Conservation (phyloP, 2,329 filamentous ascomycete genomes). For the Neofusicoccum sp. region DNA sequence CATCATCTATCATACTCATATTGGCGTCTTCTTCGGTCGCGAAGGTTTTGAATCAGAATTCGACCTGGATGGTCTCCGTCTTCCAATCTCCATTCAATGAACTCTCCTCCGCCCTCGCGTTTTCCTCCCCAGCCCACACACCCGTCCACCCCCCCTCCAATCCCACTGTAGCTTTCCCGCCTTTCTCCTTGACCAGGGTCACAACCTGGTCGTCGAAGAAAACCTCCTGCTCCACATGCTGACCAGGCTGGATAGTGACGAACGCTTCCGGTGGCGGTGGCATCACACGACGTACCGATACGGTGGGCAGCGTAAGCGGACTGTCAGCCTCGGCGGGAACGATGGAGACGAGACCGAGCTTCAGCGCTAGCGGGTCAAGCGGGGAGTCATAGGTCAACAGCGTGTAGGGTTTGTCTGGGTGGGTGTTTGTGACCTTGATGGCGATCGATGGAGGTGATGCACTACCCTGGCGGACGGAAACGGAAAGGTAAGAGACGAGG, state of each 20-base stretch:
- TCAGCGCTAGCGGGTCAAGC: slow-evolving; percentile 41
- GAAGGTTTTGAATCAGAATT: background rate
- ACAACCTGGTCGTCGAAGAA: slow-evolving; percentile 42
- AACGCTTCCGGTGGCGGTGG: slow-evolving; percentile 40
- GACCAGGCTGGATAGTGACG: slow-evolving; percentile 38
- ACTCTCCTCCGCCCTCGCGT: background rate
- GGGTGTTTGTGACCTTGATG: slow-evolving; percentile 41
- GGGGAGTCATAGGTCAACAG: slow-evolving; percentile 45
- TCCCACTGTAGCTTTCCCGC: slow-evolving; percentile 41
- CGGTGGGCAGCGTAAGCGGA: slow-evolving; percentile 33
- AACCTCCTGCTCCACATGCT: slow-evolving; percentile 35
- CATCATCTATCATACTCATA: too few relatives aligned
- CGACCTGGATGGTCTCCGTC: background rate
- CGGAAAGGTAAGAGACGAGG: slow-evolving; percentile 35
- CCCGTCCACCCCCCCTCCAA: slow-evolving; percentile 26
- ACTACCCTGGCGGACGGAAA: slow-evolving; percentile 34
- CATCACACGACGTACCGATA: slow-evolving; percentile 36
- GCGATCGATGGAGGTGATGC: slow-evolving; percentile 34
- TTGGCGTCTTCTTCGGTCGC: too few relatives aligned
- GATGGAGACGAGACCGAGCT: slow-evolving; percentile 42
- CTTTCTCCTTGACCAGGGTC: slow-evolving; percentile 37
- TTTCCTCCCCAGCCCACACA: slow-evolving; percentile 16
- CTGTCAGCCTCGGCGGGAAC: slow-evolving; percentile 32
- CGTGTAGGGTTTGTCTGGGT: slow-evolving; percentile 36
- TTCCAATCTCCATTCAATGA: background rate